Conservation (phyloP, 2,329 filamentous ascomycete genomes). For the Shiraia sp. region DNA sequence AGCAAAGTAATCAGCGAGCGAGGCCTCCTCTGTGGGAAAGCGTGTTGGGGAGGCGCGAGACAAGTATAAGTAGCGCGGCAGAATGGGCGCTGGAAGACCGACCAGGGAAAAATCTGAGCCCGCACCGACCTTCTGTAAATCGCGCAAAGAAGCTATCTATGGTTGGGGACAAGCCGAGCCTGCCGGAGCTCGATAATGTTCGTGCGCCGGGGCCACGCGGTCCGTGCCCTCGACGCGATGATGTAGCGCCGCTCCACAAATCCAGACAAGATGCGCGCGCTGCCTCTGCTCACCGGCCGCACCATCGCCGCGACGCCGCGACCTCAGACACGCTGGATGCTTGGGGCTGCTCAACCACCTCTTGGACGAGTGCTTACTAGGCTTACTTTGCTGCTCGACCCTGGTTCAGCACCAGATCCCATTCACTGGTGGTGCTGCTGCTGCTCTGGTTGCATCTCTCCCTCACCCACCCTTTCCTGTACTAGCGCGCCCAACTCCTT, state of each 20-base stretch:
- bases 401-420: no score
- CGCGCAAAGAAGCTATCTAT: constrained; percentile 15
- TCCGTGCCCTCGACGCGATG: constrained; percentile 11
- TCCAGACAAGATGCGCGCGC: constrained; percentile 14
- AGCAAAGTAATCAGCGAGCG: constrained; percentile 32
- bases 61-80: constrained; percentile 25
- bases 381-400: no score
- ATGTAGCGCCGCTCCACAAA: constrained; percentile 2
- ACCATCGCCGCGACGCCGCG: background rate
- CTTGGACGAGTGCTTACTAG: no score
- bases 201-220: constrained; percentile 7
- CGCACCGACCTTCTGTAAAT: constrained; percentile 17
- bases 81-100: constrained; percentile 12
- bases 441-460: no score
- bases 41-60: constrained; percentile 17
- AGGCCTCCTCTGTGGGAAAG: constrained; percentile 34
- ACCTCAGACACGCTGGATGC: no score
- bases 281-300: constrained; percentile 2
- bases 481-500: no score
- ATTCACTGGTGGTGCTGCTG: no score
- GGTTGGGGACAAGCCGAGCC: constrained; percentile 18
- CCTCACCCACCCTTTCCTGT: no score
- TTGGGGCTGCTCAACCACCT: no score
- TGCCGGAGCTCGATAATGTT: constrained; percentile 15
- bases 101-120: constrained; percentile 35